Conservation (phyloP, 2,329 filamentous ascomycete genomes). For the Monosporascus sp. region DNA sequence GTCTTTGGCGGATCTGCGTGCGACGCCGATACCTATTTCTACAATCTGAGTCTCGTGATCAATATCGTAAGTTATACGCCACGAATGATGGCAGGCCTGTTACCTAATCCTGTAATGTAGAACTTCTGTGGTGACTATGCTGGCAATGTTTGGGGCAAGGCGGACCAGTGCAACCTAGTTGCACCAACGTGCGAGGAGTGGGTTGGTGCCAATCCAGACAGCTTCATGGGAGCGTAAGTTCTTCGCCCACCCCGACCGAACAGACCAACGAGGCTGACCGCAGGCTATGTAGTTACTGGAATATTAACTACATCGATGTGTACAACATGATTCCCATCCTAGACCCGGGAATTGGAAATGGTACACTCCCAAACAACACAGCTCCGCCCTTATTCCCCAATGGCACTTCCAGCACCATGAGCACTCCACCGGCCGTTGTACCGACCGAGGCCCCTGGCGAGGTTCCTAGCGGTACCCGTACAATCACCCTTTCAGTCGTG, state of each 20-base stretch:
- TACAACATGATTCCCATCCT: conserved; percentile 25
- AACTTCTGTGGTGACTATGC: conserved; percentile 78
- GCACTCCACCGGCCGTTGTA: neutral
- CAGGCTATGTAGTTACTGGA: conserved; percentile 35
- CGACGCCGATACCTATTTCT: conserved; percentile 62
- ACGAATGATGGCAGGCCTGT: neutral
- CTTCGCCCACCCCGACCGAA: neutral
- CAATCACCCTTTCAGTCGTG: conserved; percentile 18
- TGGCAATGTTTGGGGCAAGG: conserved; percentile 38
- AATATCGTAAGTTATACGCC: conserved; percentile 47
- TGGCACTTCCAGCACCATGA: conserved; percentile 4
- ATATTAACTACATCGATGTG: conserved; percentile 51
- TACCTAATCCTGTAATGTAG: conserved; percentile 20
- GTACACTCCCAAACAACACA: conserved; percentile 4
- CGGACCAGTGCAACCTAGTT: conserved; percentile 33
- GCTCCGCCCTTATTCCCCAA: neutral
- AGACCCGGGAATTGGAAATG: neutral
- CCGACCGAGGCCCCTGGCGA: neutral
- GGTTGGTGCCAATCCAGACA: conserved; percentile 40
- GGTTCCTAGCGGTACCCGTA: conserved; percentile 18
- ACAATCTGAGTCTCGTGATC: conserved; percentile 65
- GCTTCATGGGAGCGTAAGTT: conserved; percentile 35
- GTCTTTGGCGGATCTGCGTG: conserved; percentile 62
- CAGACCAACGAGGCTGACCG: neutral
- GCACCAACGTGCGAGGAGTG: conserved; percentile 42